Evolutionary conservation across 768 basidiomycete genomes (phyloP), one percentile per base, ranked within the genome.

Genomic region (Coprinopsis strossmayeri): DNA sequence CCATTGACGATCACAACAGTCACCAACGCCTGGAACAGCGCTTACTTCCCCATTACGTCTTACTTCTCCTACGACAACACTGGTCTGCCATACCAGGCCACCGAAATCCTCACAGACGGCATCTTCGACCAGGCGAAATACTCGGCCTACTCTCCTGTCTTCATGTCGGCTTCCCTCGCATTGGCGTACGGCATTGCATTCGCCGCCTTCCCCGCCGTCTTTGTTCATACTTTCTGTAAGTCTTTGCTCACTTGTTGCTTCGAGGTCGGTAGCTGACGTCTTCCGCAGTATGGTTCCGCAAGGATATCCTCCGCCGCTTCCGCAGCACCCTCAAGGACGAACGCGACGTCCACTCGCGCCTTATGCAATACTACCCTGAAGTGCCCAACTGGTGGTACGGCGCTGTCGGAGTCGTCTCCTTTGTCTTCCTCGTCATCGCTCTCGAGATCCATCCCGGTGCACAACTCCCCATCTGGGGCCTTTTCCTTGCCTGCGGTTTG

Each of bases 361-460:
- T 93, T 32, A 94, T 94, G 91, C 69, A 73, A 56, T 68, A 64
- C 30, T 94, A 94, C 61, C 65, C 73, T 1, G 88, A 93, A 60
- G 84, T 88, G 20, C 87, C 88, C 0, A 65, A 65, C 46, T 87
- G 76, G 78, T 91, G 88, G 88, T 92, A 84, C 61, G 70, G 56
- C 5, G 41, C 68, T 23, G 59, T 90, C 45, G 81, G 81, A 46
- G 57, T 75, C 51, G 50, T 73, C 44, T 72, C 71, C 59, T 67
- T 83, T 53, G 66, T 81, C 25, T 68, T 86, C 55, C 73, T 87
- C 45, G 72, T 84, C 58, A 67, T 84, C 51, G 69, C 81, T 21
- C 77, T 89, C 53, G 81, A 84, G 58, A 71, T 87, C 50, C 84
- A 74, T 68, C 78, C 83, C 0, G 34, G 17, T 24, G 91, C 90